Evolutionary conservation across 768 basidiomycete genomes (phyloP).

Genomic region (Saitozyma podzolica): DNA sequence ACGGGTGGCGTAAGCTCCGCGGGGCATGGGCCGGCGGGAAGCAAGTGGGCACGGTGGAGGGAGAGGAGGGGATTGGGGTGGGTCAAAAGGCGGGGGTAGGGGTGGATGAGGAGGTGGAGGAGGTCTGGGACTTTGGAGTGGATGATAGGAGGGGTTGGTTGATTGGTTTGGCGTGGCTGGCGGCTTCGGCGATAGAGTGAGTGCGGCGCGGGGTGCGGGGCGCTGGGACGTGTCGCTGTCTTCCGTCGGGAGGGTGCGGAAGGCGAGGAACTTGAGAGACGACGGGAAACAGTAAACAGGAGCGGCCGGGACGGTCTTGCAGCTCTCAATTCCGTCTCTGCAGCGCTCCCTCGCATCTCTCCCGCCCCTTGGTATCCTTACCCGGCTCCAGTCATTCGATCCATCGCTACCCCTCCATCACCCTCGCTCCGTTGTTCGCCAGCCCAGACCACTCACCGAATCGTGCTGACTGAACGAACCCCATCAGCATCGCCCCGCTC

Average conservation of each 20-base stretch:
- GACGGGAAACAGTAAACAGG: neutral
- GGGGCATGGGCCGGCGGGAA: slow-evolving; percentile 81
- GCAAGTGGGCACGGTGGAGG: slow-evolving; percentile 65
- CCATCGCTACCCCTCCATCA: too few species aligned
- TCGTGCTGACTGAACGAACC: neutral
- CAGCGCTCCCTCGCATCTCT: neutral
- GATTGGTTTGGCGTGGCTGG: slow-evolving; percentile 80
- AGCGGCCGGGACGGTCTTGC: too few species aligned
- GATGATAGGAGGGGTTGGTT: slow-evolving; percentile 88
- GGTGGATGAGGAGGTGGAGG: slow-evolving; percentile 29
- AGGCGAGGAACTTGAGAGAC: too few species aligned
- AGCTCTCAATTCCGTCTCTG: too few species aligned
- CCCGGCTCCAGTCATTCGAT: neutral
- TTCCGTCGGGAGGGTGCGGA: too few species aligned
- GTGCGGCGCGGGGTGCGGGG: slow-evolving; percentile 52
- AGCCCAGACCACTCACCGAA: too few species aligned
- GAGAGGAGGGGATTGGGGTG: slow-evolving; percentile 27
- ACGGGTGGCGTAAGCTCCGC: slow-evolving; percentile 63
- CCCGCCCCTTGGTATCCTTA: neutral
- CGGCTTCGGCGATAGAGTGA: slow-evolving; percentile 80
- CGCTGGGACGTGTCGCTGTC: neutral
- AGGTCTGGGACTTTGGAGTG: slow-evolving; percentile 65
- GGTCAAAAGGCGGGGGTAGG: slow-evolving; percentile 14
- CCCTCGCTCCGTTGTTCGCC: neutral
- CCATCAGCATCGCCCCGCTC: slow-evolving; percentile 70